Percentiles rank a stretch among this genome's conserved stretches.
phyloP scores from a whole-genome alignment of 2,329 filamentous ascomycete genomes.

The Sporothrix phasma region DNA sequence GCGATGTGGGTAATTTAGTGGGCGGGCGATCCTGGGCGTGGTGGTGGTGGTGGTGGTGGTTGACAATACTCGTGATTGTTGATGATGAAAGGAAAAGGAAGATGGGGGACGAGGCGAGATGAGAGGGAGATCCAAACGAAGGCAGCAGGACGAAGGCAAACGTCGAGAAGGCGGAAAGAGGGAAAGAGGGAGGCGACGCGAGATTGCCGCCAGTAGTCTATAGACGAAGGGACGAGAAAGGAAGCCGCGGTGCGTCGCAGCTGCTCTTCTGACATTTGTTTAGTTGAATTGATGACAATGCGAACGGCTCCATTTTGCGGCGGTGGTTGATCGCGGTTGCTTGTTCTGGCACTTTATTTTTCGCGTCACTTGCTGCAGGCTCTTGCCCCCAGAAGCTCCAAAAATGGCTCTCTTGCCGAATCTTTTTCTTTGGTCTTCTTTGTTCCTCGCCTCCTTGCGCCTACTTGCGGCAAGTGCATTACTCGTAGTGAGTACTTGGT shows the following conservation, averaged over 20 bases:
- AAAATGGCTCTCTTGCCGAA: background rate
- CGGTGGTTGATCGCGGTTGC: conserved; percentile 18
- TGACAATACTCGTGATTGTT: conserved; percentile 3
- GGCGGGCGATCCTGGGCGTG: background rate
- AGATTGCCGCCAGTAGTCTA: background rate
- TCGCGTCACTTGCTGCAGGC: conserved; percentile 13
- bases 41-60: conserved; percentile 6
- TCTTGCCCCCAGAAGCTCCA: too few relatives aligned
- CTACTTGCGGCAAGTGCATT: background rate
- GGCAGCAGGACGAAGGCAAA: background rate
- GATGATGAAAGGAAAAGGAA: background rate
- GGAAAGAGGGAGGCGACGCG: background rate
- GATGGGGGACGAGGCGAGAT: background rate
- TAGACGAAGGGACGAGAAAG: background rate
- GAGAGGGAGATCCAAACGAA: background rate
- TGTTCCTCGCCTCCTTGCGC: background rate
- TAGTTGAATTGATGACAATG: conserved; percentile 19
- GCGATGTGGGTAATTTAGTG: conserved; percentile 8
- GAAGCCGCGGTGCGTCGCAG: conserved; percentile 8
- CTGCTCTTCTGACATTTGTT: conserved; percentile 13
- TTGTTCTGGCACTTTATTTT: conserved; percentile 13
- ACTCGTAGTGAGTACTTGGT: background rate
- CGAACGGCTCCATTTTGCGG: background rate
- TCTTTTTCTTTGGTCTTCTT: background rate
- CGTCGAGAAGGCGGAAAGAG: background rate